phyloP scores from a whole-genome alignment of 1,139 yeast species.

The Pichia sp. region DNA sequence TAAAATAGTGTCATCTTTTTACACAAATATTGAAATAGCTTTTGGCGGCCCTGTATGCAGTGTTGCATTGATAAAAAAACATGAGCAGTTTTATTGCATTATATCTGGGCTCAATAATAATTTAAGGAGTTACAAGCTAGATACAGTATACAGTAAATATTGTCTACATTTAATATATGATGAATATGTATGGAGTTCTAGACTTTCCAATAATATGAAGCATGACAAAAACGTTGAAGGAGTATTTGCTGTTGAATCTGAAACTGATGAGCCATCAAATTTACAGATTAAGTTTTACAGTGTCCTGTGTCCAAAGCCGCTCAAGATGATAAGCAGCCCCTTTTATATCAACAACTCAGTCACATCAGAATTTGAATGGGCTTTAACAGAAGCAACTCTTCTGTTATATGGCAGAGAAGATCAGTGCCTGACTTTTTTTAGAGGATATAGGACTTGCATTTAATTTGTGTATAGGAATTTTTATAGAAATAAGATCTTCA shows the following conservation, averaged over 20 bases:
- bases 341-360: slow-evolving; percentile 1
- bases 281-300: slow-evolving; percentile 12
- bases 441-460: neutral
- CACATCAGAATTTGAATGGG: slow-evolving; percentile 1
- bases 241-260: slow-evolving; percentile 14
- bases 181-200: slow-evolving; percentile 7
- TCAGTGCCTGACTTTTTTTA: neutral
- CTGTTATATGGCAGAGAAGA: neutral
- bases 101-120: slow-evolving; percentile 8
- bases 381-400: neutral
- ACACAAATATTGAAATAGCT: neutral
- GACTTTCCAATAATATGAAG: slow-evolving; percentile 8
- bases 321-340: slow-evolving; percentile 6
- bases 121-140: slow-evolving; percentile 5
- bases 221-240: neutral
- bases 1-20: no score
- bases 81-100: slow-evolving; percentile 2
- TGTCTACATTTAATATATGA: slow-evolving; percentile 4
- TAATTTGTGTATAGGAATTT: no score
- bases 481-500: no score
- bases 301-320: slow-evolving; percentile 5
- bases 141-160: neutral
- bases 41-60: slow-evolving; percentile 10
- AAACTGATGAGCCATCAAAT: neutral
- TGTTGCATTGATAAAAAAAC: neutral